Conservation (phyloP, 2,329 filamentous ascomycete genomes). For the Dactylellina cionopaga region DNA sequence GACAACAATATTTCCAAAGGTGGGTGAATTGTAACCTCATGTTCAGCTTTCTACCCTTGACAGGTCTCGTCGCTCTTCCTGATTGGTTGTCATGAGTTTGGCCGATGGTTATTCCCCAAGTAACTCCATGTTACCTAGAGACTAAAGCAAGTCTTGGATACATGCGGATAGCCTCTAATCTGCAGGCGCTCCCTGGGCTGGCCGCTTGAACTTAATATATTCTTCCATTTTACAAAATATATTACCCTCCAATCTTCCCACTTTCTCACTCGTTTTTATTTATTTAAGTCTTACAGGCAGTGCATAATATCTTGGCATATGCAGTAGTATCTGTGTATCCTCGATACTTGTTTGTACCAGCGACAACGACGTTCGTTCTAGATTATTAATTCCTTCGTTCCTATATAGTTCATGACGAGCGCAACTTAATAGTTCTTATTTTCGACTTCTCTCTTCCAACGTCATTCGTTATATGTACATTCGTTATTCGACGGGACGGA, state of each 20-base stretch:
- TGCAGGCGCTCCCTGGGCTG: background rate
- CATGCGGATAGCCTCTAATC: background rate
- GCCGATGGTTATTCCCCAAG: constrained; percentile 5
- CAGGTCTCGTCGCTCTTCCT: background rate
- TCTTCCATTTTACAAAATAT: too few species aligned
- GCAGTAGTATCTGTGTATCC: constrained; percentile 18
- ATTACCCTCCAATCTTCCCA: constrained; percentile 1
- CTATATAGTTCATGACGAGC: constrained; percentile 35
- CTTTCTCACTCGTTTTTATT: background rate
- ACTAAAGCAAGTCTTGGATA: constrained; percentile 3
- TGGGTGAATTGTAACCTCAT: constrained; percentile 50
- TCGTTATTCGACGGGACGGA: constrained; percentile 15
- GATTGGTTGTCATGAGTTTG: constrained; percentile 38
- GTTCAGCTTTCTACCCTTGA: constrained; percentile 22
- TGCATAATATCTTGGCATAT: constrained; percentile 30
- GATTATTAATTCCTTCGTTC: constrained; percentile 20
- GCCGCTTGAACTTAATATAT: background rate
- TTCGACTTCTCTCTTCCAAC: background rate
- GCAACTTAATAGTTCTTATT: background rate
- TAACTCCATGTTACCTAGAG: background rate
- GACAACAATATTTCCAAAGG: constrained; percentile 29
- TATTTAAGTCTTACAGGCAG: constrained; percentile 14
- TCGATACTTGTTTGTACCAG: constrained; percentile 9
- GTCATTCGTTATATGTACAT: constrained; percentile 34
- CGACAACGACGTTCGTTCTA: constrained; percentile 20